Base-by-base conservation (phyloP, 805 yeast species). In the Kodamaea kaohsiungensis region DNA sequence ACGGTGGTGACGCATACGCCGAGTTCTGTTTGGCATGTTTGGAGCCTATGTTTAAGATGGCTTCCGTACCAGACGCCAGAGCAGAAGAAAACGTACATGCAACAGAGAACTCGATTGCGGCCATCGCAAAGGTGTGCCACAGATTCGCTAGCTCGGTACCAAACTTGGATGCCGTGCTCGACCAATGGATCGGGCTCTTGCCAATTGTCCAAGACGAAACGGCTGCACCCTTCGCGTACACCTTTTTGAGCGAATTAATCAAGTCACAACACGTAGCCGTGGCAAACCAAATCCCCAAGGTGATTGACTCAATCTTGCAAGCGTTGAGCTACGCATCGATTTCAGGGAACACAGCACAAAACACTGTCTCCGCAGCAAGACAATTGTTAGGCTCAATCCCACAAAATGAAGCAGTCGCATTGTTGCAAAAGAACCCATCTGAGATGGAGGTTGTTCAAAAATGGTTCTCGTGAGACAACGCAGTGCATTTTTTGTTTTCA, bases 201-300 rank as follows among this genome's bases (percentile, higher is more conserved):
- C 99, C 98, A 18, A 81, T 93, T 43, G 71, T 85, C 18, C 88
- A 84, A 61, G 98, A 95, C 68, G 88, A 85, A 43, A 95, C 89
- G 60, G 96, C 96, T 3, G 98, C 98, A 3, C 85, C 91, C 13
- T 90, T 80, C 68, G 85, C 90, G 16, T 95, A 91, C 72, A 78
- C 80, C 61, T 92, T 90, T 66, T 75, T 79, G 56, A 82, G 82
- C 39, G 85, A 85, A 7, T 71, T 81, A 66, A 68, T 69, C 27
- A 52, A 55, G 48, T 53, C 43, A 62, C 76, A 49, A 64, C 58
- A 63, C 75, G 79, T 45, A 55, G 57, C 17, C 86, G 85, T 55
- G 78, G 81, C 52, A 82, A 83, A 39, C 82, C 73, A 65, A 56
- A 69, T 84, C 6, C 85, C 87, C 13, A 78, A 80, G 57, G 82